Evolutionary conservation across 176 grass and related monocot genomes (phyloP).

Genomic region (Ensete glaucum): DNA sequence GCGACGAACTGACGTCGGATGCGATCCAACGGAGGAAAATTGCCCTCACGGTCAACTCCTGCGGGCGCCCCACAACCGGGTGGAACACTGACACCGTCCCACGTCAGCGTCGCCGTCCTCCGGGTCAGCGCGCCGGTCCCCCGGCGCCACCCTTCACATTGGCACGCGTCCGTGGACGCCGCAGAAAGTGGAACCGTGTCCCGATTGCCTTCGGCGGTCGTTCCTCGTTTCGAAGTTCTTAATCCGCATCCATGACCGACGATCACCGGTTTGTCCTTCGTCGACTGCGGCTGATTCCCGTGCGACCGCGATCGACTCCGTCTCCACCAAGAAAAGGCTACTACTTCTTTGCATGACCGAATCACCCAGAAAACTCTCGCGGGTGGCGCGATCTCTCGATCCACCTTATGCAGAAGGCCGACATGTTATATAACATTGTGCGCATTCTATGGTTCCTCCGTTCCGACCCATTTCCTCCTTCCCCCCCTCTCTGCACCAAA

Average conservation of each 20-base stretch:
- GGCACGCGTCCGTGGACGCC: neutral
- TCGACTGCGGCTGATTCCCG: neutral
- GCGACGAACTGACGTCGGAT: no score
- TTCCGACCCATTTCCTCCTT: slow-evolving; percentile 12
- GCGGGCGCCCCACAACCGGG: no score
- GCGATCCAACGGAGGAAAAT: no score
- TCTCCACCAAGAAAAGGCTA: no score
- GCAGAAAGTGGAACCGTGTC: no score
- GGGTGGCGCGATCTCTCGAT: neutral
- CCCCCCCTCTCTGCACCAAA: no score
- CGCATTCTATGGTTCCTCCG: neutral
- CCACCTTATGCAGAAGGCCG: neutral
- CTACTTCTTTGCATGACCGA: no score
- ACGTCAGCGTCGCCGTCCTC: neutral
- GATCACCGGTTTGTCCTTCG: neutral
- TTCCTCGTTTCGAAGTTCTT: neutral
- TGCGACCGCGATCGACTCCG: neutral
- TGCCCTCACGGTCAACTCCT: no score
- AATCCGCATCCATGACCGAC: neutral
- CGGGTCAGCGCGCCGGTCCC: neutral
- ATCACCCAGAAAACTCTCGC: neutral
- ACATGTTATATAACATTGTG: no score
- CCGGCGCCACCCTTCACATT: neutral
- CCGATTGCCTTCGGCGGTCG: no score
- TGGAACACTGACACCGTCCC: neutral